Percentiles rank a stretch among this genome's conserved stretches.
These are phyloP conservation scores for Berkeleyomyces basicola DNA, from an alignment of 2,329 filamentous ascomycete genomes.

Conservation along the genomic window DNA sequence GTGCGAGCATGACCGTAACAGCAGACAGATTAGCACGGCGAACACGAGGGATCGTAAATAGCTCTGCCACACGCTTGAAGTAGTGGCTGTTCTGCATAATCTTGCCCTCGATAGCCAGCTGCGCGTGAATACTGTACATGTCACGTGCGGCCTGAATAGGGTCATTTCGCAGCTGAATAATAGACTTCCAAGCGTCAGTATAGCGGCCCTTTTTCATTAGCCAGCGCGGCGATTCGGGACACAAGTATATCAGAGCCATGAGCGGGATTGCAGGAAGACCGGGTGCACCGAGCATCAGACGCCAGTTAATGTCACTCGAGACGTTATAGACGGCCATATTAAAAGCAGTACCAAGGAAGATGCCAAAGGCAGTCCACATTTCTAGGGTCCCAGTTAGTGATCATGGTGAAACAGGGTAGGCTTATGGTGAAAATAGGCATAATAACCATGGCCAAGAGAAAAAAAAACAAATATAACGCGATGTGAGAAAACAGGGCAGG, in stretches of 20 bases:
- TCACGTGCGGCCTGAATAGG: constrained; percentile 45
- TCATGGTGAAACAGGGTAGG: background rate
- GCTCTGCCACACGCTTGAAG: constrained; percentile 34
- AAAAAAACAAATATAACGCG: background rate
- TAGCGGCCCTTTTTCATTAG: constrained; percentile 44
- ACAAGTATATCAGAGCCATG: constrained; percentile 38
- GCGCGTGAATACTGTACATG: constrained; percentile 38
- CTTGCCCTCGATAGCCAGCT: constrained; percentile 21
- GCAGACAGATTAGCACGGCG: constrained; percentile 49
- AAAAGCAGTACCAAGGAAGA: constrained; percentile 49
- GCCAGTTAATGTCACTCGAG: constrained; percentile 40
- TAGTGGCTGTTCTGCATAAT: constrained; percentile 27
- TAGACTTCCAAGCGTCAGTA: constrained; percentile 36
- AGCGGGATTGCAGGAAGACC: constrained; percentile 49
- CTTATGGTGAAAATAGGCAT: background rate
- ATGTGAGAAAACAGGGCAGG: background rate
- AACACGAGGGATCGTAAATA: constrained; percentile 40
- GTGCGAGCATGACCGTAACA: constrained; percentile 49
- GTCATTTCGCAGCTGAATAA: constrained; percentile 39
- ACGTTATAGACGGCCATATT: constrained; percentile 47
- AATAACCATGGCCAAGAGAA: background rate
- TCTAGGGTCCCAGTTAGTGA: constrained; percentile 17
- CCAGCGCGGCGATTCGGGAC: constrained; percentile 50
- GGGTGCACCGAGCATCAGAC: constrained; percentile 40
- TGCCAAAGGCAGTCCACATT: constrained; percentile 38